Percentiles rank a stretch among this genome's conserved stretches.
Conservation (phyloP, 2,329 filamentous ascomycete species). For the Drechslerella dactyloides region DNA sequence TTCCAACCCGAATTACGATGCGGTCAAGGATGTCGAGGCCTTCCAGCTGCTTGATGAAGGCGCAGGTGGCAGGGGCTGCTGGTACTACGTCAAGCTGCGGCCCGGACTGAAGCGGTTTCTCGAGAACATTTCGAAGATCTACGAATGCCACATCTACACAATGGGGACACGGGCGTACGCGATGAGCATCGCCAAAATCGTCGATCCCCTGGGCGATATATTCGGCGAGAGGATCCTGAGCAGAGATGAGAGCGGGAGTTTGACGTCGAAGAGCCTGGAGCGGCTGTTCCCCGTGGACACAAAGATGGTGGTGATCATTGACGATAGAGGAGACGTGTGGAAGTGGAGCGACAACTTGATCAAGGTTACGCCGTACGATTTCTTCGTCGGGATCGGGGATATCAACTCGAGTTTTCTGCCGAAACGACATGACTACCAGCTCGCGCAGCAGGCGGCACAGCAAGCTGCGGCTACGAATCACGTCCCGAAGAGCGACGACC, state of each 20-base stretch:
- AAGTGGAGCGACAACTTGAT: slow-evolving; percentile 90
- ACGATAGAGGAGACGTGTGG: slow-evolving; percentile 97
- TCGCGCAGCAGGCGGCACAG: slow-evolving; percentile 45
- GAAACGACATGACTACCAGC: slow-evolving; percentile 67
- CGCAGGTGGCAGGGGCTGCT: slow-evolving; percentile 76
- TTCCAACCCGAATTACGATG: slow-evolving; percentile 85
- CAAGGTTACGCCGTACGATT: slow-evolving; percentile 94
- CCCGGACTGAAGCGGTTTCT: slow-evolving; percentile 85
- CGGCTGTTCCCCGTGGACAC: slow-evolving; percentile 94
- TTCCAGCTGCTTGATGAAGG: slow-evolving; percentile 91
- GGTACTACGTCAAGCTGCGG: slow-evolving; percentile 98
- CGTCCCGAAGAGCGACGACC: slow-evolving; percentile 14
- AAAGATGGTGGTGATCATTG: slow-evolving; percentile 99
- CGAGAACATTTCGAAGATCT: slow-evolving; percentile 75
- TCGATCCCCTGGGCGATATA: slow-evolving; percentile 85
- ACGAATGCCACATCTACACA: slow-evolving; percentile 97
- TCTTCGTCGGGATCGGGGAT: slow-evolving; percentile 96
- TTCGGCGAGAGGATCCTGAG: slow-evolving; percentile 96
- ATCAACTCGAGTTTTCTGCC: slow-evolving; percentile 98
- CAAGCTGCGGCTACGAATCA: slow-evolving; percentile 8
- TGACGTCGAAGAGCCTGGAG: slow-evolving; percentile 87
- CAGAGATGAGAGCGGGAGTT: slow-evolving; percentile 92
- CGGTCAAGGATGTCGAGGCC: slow-evolving; percentile 82
- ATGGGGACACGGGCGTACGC: slow-evolving; percentile 99
- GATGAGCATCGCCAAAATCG: slow-evolving; percentile 85